A percentile compares a stretch with the other conserved stretches of the same genome.
Evolutionary conservation across 148 eudicot genomes (phyloP).

Genomic region (Camellia lanceoleosa): DNA sequence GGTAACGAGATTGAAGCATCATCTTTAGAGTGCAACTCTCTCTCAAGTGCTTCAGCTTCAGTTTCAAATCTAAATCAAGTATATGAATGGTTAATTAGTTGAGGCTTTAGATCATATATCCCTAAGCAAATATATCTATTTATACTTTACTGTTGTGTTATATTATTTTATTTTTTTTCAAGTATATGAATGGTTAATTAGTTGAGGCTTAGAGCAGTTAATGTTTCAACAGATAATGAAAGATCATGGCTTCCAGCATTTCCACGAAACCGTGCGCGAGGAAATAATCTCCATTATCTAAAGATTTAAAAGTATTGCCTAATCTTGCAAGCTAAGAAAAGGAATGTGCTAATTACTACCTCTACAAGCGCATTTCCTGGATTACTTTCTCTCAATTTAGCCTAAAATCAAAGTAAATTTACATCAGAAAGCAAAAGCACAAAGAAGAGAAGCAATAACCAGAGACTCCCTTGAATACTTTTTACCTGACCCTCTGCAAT

Average conservation of each 20-base stretch:
- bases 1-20: too few species aligned
- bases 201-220: conserved; percentile 65
- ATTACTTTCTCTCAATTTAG: conserved; percentile 74
- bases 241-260: conserved; percentile 99
- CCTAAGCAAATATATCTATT: too few species aligned
- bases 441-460: conserved; percentile 11
- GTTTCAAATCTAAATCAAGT: too few species aligned
- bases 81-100: too few species aligned
- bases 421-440: conserved; percentile 21
- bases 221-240: conserved; percentile 70
- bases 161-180: too few species aligned
- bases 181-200: too few species aligned
- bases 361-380: conserved; percentile 85
- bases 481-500: conserved; percentile 90
- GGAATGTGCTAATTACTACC: conserved; percentile 34
- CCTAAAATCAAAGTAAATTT: conserved; percentile 41
- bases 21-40: too few species aligned
- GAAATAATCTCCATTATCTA: conserved; percentile 14
- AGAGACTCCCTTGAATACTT: conserved; percentile 8
- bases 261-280: conserved; percentile 68
- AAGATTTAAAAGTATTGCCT: background rate
- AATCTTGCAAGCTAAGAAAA: conserved; percentile 4
- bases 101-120: too few species aligned
- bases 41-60: too few species aligned
- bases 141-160: too few species aligned